Base-by-base conservation (phyloP, 345 rosid genomes). In the Euclidium syriacum region DNA sequence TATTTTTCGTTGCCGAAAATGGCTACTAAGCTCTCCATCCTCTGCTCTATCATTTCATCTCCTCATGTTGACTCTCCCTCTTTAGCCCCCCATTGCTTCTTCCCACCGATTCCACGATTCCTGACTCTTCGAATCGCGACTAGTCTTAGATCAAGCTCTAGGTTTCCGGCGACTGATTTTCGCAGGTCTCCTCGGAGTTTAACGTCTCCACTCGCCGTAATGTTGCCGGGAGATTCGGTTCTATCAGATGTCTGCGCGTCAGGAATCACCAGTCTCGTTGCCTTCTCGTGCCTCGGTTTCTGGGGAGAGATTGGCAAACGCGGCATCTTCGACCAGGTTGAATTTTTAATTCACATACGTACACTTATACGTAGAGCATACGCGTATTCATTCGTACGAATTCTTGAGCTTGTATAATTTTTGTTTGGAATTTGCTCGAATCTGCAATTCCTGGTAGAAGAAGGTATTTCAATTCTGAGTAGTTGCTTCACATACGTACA, bases 251-350 rank as follows among this genome's bases (percentile, higher is more conserved):
- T 77, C 14, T 70, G 55, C 59, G 92, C 97, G 3, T 7, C 74
- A n/a, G 78, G 71, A 7, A 19, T 85, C 49, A 7, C 77, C 36
- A 43, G 70, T 17, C 6, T 32, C 15, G 41, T 90, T 26, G 87
- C 92, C 11, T 69, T 81, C 52, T 73, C 79, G 0, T 15, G 74
- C 20, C 85, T 80, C n/a, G 79, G 77, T 12, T 29, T 81, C 38
- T 85, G 85, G 84, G 77, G 78, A 68, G 88, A 80, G 65, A 85
- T 85, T 39, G 87, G 87, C 12, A 83, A 82, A 46, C 88, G 85
- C 12, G 52, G 74, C 41, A 10, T 90, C 72, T 69, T 82, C 47
- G 88, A 87, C 63, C 86, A 74, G 92, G 92, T 86, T 8, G 2
- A 1, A 3, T 6, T 0, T 48, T 16, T 14, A 14, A 16, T 14